Evolutionary conservation across 768 basidiomycete genomes (phyloP).

Genomic region (Panaeolus cyanescens): DNA sequence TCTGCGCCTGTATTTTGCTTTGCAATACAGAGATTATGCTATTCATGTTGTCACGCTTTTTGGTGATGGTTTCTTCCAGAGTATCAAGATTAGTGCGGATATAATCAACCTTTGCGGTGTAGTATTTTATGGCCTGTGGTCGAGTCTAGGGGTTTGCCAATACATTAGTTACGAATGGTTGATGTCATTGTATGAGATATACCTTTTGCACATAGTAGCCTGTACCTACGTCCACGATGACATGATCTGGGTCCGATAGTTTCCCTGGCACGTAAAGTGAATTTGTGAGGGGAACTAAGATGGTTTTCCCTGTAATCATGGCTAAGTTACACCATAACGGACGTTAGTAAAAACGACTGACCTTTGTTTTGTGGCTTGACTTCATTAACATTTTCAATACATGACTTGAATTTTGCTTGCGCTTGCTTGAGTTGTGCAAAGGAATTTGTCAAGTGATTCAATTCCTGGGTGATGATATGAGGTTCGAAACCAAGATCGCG

Average conservation of each 20-base stretch:
- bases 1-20: constrained; percentile 46
- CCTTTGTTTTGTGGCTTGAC: constrained; percentile 72
- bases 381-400: constrained; percentile 78
- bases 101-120: constrained; percentile 77
- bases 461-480: constrained; percentile 58
- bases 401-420: constrained; percentile 88
- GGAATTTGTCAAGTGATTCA: constrained; percentile 88
- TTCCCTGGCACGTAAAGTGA: constrained; percentile 96
- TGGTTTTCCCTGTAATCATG: constrained; percentile 65
- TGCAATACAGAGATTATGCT: constrained; percentile 76
- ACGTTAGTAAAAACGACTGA: constrained; percentile 20
- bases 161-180: neutral
- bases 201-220: constrained; percentile 98
- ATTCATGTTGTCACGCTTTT: constrained; percentile 89
- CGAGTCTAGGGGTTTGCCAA: constrained; percentile 58
- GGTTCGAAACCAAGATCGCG: constrained; percentile 4
- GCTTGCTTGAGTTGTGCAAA: constrained; percentile 93
- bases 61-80: constrained; percentile 85
- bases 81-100: constrained; percentile 83
- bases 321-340: neutral
- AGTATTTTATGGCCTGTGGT: constrained; percentile 78
- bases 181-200: constrained; percentile 10
- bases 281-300: constrained; percentile 91
- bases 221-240: constrained; percentile 94
- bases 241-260: constrained; percentile 78